phyloP scores from a whole-genome alignment of 169 alveolate species.

The Eimeria tenella region DNA sequence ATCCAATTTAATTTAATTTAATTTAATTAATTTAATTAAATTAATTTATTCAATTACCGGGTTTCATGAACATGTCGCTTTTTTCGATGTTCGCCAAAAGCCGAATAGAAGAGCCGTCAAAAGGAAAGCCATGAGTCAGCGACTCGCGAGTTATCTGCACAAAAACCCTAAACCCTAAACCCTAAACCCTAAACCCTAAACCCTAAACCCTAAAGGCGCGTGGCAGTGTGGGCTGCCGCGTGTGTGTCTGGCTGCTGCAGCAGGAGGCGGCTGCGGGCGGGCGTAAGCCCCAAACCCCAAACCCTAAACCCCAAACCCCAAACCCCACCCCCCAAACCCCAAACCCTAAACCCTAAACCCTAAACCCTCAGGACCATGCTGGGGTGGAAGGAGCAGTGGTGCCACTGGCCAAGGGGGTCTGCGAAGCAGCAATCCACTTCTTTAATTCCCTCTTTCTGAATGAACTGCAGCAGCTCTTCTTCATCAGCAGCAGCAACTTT shows the following conservation, averaged over 20 bases:
- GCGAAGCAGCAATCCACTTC: slow-evolving; percentile 64
- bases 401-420: slow-evolving; percentile 79
- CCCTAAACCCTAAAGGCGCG: neutral
- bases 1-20: too few species aligned
- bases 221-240: too few species aligned
- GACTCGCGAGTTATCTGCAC: slow-evolving; percentile 68
- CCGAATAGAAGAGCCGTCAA: slow-evolving; percentile 86
- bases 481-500: neutral
- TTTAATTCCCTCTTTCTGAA: neutral
- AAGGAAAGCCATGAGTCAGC: slow-evolving; percentile 82
- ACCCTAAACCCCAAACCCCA: too few species aligned
- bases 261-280: too few species aligned
- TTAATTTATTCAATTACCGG: slow-evolving; percentile 47
- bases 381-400: slow-evolving; percentile 74
- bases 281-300: too few species aligned
- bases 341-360: slow-evolving; percentile 46
- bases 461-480: slow-evolving; percentile 41
- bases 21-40: neutral
- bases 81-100: slow-evolving; percentile 80
- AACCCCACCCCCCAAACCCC: too few species aligned
- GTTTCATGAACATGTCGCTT: slow-evolving; percentile 82
- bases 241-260: too few species aligned
- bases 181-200: too few species aligned
- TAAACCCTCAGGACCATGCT: slow-evolving; percentile 59
- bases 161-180: too few species aligned